Evolutionary conservation across 139 green algal species (phyloP), one percentile per base, ranked within the genome.

Genomic region (Gonium pectorale): DNA sequence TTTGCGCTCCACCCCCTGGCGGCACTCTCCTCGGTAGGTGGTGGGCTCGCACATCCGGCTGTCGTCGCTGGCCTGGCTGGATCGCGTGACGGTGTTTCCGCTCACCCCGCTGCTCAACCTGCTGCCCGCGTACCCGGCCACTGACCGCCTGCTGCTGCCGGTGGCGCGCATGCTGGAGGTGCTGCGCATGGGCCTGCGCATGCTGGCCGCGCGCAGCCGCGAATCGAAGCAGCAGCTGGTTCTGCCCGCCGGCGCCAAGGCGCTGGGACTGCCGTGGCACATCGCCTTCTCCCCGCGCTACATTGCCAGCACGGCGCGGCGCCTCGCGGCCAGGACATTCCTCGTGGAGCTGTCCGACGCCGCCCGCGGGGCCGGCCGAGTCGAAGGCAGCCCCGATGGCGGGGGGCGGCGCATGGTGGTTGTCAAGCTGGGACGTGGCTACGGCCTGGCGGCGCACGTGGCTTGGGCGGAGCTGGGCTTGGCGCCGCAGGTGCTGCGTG

Each of bases 71-170:
- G 33, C 33, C 33, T 69, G 63, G 63, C 63, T 69, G 17, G 33
- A 69, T 13, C 63, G 63, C 63, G 63, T 44, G 33, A 69, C 33
- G 33, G 4, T 69, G 11, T 69, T 69, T 26, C 63, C 63, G 63
- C 63, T 69, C 13, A 69, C 63, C 15, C 63, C 63, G 63, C 63
- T 69, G 63, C 63, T 69, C 63, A 63, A 63, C 54, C 54, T 63
- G 54, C 54, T 63, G 22, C 17, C 46, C 46, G 46, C 46, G 46
- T 15, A 67, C 59, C 59, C 59, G 29, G 59, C 38, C 59, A 67
- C 63, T 17, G 63, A 69, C 63, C 11, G 17, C 33, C 33, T 43
- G 7, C 13, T 69, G 33, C 3, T 69, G 63, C 63, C 35, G 63
- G 63, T 69, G 63, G 63, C 63, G 9, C 63, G 63, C 63, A 3